A percentile compares a stretch with the other conserved stretches of the same genome.
Evolutionary conservation across 176 grass and related monocot species (phyloP).

Genomic region (Zea mays): Zm-B73-REFERENCE-NAM-5.0 NC_050103.1:120245501-120246000

Average conservation of each 20-base stretch:
- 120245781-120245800: background rate
- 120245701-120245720: background rate
- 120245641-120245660: background rate
- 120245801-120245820: background rate
- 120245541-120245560: background rate
- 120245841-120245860: too few relatives aligned
- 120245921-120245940: conserved; percentile 12
- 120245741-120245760: background rate
- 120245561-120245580: background rate
- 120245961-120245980: background rate
- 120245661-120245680: background rate
- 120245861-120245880: background rate
- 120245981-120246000: background rate
- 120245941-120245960: conserved; percentile 9
- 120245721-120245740: background rate
- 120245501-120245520: conserved; percentile 29
- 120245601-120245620: background rate
- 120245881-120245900: background rate
- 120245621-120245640: background rate
- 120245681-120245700: background rate
- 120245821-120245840: background rate
- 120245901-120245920: conserved; percentile 7
- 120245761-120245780: background rate
- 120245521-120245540: conserved; percentile 1
- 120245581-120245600: background rate